Conservation (phyloP, 306 rosid species). For the Cucumis cinereus region DNA sequence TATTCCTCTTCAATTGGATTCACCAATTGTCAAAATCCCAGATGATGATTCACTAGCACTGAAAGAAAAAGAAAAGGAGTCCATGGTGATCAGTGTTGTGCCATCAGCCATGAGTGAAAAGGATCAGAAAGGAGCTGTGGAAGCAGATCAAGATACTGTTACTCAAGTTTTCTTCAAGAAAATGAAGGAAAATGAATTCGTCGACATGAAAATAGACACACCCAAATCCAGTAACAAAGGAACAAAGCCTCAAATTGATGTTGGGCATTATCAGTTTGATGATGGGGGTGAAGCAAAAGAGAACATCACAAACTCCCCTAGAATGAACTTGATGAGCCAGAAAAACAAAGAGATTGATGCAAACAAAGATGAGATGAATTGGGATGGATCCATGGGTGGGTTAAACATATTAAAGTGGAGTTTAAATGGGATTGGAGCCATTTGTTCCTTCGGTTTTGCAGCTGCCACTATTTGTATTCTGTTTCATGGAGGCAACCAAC, state of each 20-base stretch:
- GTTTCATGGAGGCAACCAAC: conserved; percentile 44
- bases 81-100: conserved; percentile 3
- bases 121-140: conserved; percentile 11
- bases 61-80: conserved; percentile 9
- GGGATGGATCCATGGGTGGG: conserved; percentile 18
- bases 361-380: conserved; percentile 11
- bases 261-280: conserved; percentile 25
- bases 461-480: conserved; percentile 71
- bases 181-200: conserved; percentile 52
- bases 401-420: conserved; percentile 58
- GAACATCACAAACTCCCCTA: conserved; percentile 28
- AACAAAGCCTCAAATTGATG: conserved; percentile 24
- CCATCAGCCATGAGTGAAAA: conserved; percentile 5
- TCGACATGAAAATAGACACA: conserved; percentile 68
- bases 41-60: conserved; percentile 3
- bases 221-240: conserved; percentile 44
- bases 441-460: conserved; percentile 75
- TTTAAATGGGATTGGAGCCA: conserved; percentile 71
- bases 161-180: conserved; percentile 49
- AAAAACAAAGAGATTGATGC: conserved; percentile 3
- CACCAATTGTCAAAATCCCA: conserved; percentile 9
- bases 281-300: conserved; percentile 29
- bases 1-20: conserved; percentile 31
- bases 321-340: conserved; percentile 6
- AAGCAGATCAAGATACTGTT: conserved; percentile 28